Base-by-base conservation (phyloP, 352 stramenopile genomes). In the Phytophthora ohioensis region DNA sequence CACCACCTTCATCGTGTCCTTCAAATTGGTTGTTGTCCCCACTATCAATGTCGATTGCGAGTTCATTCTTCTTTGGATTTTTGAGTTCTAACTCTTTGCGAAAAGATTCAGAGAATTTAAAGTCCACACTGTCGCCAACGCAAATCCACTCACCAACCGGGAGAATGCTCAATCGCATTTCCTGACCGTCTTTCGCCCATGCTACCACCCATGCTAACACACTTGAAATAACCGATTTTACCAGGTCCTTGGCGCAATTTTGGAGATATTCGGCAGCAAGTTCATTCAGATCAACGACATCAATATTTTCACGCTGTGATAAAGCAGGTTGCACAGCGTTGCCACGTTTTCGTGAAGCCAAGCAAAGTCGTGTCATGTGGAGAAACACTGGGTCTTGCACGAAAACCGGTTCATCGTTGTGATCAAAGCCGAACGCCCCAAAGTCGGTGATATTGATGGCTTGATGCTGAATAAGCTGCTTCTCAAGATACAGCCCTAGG, bases 121-220 rank as follows among this genome's bases (percentile, higher is more conserved):
- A 87, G 31, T 67, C 63, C 7, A 67, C 67, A 36, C 62, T 70
- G 9, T 81, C 74, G 10, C 62, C 60, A 15, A 67, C 42, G 58
- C 76, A 87, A 46, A 68, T 34, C 84, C 84, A 92, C 45, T 92
- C 82, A n/a, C 84, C 84, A 6, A 90, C 36, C 3, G 84, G 84
- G 7, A 74, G 49, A 10, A 89, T 65, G 5, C 71, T 75, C 17
- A 92, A 55, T 2, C 72, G 69, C 38, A 85, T 60, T 27, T 64
- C 41, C 7, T 67, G 68, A 6, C 79, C 79, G 38, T 80, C 71
- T 58, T 90, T 90, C 34, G 75, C 75, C 64, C 71, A 71, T 35
- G 77, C 73, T 12, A 68, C 57, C 0, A 86, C 59, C 47, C 74
- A 78, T n/a, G 79, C 79, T 2, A 90, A 15, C 10, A 86, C 73